Evolutionary conservation across 2,329 filamentous ascomycete species (phyloP), one percentile per base, ranked within the genome.

Genomic region (Alternaria triticina): DNA sequence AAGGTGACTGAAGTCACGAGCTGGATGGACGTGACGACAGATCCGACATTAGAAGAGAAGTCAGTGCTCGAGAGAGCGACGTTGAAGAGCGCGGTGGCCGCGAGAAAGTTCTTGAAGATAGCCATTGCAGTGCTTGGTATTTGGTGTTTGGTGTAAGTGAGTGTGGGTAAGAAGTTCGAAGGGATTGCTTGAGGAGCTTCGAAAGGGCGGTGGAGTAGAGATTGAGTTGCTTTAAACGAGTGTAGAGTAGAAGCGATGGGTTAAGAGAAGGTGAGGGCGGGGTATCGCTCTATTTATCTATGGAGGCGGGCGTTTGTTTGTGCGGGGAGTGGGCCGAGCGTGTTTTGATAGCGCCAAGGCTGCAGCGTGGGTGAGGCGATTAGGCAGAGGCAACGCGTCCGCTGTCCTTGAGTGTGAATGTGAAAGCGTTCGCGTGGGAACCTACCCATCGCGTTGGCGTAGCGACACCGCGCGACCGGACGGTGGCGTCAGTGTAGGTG

Each of bases 61-160:
- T 33, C 47, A 13, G 59, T 67, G 25, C 57, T 54, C 25, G 52
- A 46, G 13, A 61, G 28, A 25, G 56, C 56, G 33, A 60, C 44
- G 5, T 60, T 67, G 62, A 65, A 23, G 36, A 67, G 49, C 0
- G 56, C 62, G 12, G 40, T 36, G 13, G 55, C 28, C 25, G 59
- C 62, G 55, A 62, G 5, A 30, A 62, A 8, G 6, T 20, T 30
- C 47, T 49, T 65, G 62, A 65, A 55, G 33, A 44, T 43, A 20
- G 30, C 44, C 65, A 67, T 67, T 59, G 50, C 17, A 28, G 10
- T 22, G 40, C n/a, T 22, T 59, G n/a, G 15, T 13, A n/a, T 22
- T 50, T 25, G 13, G 15, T 33, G 36, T 40, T 40, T 1, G 36
- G 36, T n/a, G 27, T 27, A 36, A 59, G 40, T n/a, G 47, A 54